phyloP scores from a whole-genome alignment of 179 eudicot species.

The Pouteria campechiana region DNA sequence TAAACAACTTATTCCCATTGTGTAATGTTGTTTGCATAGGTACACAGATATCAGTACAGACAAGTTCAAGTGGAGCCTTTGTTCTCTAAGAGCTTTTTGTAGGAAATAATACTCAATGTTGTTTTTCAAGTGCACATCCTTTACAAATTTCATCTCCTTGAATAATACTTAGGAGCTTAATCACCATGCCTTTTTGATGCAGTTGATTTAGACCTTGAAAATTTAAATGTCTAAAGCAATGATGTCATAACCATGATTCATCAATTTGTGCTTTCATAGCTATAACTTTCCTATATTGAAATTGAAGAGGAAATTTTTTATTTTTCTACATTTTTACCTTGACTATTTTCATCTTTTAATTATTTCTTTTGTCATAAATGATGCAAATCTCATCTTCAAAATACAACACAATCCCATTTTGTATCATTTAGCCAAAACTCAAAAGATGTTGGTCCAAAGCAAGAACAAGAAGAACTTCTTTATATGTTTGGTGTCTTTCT shows the following conservation, averaged over 20 bases:
- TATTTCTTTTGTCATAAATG: no score
- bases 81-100: constrained; percentile 2
- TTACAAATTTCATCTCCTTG: background rate
- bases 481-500: no score
- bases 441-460: no score
- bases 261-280: background rate
- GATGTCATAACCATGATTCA: constrained; percentile 3
- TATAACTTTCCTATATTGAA: background rate
- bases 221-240: background rate
- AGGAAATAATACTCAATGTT: no score
- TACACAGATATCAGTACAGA: constrained; percentile 5
- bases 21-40: constrained; percentile 2
- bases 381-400: background rate
- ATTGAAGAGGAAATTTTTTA: background rate
- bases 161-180: background rate
- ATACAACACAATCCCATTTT: background rate
- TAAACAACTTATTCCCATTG: background rate
- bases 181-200: constrained; percentile 1
- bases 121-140: background rate
- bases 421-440: constrained; percentile 1
- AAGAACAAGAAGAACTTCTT: no score
- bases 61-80: background rate
- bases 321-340: background rate
- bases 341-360: background rate
- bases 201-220: background rate